These are phyloP conservation scores for Candida alai DNA, from an alignment of 805 yeast species.

Conservation along the genomic window DNA sequence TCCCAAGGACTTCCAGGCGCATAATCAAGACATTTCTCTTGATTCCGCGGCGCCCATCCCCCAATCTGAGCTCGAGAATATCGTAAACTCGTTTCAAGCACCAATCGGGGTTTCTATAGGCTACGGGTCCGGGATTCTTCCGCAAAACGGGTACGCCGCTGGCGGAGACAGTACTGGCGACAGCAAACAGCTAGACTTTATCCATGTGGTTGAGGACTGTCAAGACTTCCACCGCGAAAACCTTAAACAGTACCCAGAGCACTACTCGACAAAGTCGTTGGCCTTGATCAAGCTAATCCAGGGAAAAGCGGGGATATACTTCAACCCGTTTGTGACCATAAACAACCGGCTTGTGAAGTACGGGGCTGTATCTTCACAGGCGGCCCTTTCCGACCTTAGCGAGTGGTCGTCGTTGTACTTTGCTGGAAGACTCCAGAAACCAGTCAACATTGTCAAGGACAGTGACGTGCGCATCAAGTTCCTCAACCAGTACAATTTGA, in stretches of 20 bases:
- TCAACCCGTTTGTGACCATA: conserved; percentile 81
- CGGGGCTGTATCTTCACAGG: conserved; percentile 72
- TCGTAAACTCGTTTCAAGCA: conserved; percentile 59
- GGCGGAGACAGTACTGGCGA: conserved; percentile 3
- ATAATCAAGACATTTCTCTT: conserved; percentile 52
- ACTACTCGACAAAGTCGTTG: conserved; percentile 62
- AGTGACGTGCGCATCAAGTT: conserved; percentile 54
- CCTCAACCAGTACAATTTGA: conserved; percentile 71
- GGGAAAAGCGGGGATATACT: conserved; percentile 79
- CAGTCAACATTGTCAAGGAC: conserved; percentile 70
- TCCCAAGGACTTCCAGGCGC: conserved; percentile 52
- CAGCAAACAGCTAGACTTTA: conserved; percentile 68
- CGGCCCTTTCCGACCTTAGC: conserved; percentile 62
- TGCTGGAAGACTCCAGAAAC: conserved; percentile 93
- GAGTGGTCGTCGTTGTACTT: conserved; percentile 84
- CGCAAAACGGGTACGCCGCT: conserved; percentile 47
- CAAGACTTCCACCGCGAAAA: conserved; percentile 75
- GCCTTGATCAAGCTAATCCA: conserved; percentile 32
- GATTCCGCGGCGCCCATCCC: conserved; percentile 29
- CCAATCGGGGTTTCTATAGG: conserved; percentile 83
- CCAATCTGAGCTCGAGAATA: conserved; percentile 32
- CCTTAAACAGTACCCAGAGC: conserved; percentile 60
- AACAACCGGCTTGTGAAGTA: conserved; percentile 60
- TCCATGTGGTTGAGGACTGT: conserved; percentile 75
- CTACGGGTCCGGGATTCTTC: conserved; percentile 91